These are phyloP conservation scores for Coemansia sp. DNA, from an alignment of 192 early-diverging fungal species.

Conservation along the genomic window DNA sequence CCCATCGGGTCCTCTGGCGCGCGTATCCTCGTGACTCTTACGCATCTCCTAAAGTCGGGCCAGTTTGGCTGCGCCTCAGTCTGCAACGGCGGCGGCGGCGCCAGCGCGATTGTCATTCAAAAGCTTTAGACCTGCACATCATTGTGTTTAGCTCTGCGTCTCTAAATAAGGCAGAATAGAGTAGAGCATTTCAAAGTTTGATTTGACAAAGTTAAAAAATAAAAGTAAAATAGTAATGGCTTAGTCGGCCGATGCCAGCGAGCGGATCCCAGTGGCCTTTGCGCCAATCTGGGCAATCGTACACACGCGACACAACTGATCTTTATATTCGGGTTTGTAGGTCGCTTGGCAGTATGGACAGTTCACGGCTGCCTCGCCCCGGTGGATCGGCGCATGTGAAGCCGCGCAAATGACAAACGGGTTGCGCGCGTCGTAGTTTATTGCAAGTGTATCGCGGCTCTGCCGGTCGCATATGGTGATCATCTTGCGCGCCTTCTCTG, in stretches of 20 bases:
- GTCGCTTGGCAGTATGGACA: conserved; percentile 89
- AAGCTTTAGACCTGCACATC: conserved; percentile 38
- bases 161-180: not conserved
- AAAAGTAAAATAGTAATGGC: not conserved
- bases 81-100: conserved; percentile 81
- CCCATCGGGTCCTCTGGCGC: conserved; percentile 81
- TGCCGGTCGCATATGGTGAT: conserved; percentile 74
- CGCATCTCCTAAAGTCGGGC: conserved; percentile 76
- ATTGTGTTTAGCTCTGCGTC: not conserved
- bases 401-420: conserved; percentile 86
- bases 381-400: conserved; percentile 87
- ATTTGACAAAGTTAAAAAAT: not conserved
- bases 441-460: conserved; percentile 72
- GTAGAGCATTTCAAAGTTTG: not conserved
- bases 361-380: conserved; percentile 70
- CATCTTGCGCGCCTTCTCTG: conserved; percentile 78
- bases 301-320: conserved; percentile 82
- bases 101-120: conserved; percentile 69
- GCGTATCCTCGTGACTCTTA: conserved; percentile 79
- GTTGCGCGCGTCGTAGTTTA: conserved; percentile 95
- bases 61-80: conserved; percentile 78
- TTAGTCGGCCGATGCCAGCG: conserved; percentile 25
- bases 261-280: conserved; percentile 68
- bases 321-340: conserved; percentile 80
- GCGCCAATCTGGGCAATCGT: conserved; percentile 82